phyloP scores from a whole-genome alignment of 2,329 filamentous ascomycete species.

The Colletotrichum scovillei region DNA sequence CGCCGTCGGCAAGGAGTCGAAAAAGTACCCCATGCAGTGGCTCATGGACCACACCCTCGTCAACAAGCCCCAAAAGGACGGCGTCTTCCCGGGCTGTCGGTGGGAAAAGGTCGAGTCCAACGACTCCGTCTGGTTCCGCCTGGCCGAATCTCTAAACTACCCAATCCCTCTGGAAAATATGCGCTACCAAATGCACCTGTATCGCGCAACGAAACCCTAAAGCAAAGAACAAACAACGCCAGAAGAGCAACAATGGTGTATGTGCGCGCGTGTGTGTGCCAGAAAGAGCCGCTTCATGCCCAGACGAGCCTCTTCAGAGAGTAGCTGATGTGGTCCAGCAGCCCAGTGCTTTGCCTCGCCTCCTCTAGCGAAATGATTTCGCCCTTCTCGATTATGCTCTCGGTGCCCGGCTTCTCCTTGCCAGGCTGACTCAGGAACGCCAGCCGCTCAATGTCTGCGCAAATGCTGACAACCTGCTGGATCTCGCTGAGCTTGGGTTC shows the following conservation, averaged over 20 bases:
- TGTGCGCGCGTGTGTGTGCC: background rate
- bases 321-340: conserved; percentile 89
- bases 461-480: conserved; percentile 72
- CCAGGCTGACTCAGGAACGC: conserved; percentile 60
- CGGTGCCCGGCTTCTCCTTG: conserved; percentile 52
- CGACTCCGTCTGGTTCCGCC: conserved; percentile 87
- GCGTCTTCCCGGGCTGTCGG: conserved; percentile 44
- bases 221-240: conserved; percentile 1
- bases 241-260: background rate
- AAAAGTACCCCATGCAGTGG: conserved; percentile 93
- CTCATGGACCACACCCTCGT: conserved; percentile 85
- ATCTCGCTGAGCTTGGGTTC: conserved; percentile 61
- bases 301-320: conserved; percentile 95
- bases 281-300: conserved; percentile 56
- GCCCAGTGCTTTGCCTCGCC: conserved; percentile 86
- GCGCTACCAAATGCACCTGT: conserved; percentile 93
- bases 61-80: conserved; percentile 45
- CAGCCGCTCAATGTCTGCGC: conserved; percentile 80
- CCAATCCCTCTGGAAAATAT: conserved; percentile 92
- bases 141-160: conserved; percentile 76
- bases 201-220: conserved; percentile 53
- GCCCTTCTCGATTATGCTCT: conserved; percentile 63
- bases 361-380: conserved; percentile 88
- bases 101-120: conserved; percentile 84
- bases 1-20: conserved; percentile 70